phyloP scores from a whole-genome alignment of 257 asterid species.

The Voacanga thouarsii region DNA sequence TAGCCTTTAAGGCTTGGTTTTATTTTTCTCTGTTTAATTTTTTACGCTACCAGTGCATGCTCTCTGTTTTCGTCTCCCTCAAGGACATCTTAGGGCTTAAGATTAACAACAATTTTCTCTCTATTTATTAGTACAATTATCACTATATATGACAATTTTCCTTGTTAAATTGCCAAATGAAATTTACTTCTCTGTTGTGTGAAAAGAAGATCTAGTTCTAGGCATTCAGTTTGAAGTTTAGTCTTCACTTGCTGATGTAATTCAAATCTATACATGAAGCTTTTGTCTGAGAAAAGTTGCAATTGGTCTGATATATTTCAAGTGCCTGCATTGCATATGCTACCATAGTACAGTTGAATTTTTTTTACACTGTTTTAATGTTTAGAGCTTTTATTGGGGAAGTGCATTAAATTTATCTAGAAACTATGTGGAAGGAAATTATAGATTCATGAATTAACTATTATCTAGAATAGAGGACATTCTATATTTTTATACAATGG shows the following conservation, averaged over 20 bases:
- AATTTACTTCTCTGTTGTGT: neutral
- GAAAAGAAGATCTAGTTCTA: neutral
- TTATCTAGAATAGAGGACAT: no score
- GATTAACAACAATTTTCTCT: no score
- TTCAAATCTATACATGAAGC: neutral
- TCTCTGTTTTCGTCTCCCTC: no score
- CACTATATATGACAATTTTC: neutral
- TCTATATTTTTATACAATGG: no score
- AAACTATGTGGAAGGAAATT: no score
- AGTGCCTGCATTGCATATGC: neutral
- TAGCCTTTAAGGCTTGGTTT: no score
- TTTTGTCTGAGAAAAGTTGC: neutral
- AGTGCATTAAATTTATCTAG: no score
- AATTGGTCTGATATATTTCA: neutral
- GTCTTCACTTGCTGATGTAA: neutral
- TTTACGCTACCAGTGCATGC: no score
- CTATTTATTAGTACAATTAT: neutral
- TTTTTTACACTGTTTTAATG: neutral
- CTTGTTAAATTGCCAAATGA: neutral
- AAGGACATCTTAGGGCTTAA: neutral
- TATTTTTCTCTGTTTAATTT: no score
- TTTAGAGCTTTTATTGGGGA: neutral
- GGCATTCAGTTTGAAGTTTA: neutral
- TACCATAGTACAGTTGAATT: neutral
- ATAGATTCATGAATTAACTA: no score